Evolutionary conservation across 2,329 filamentous ascomycete genomes (phyloP).

Genomic region (Fusarium guadeloupense): DNA sequence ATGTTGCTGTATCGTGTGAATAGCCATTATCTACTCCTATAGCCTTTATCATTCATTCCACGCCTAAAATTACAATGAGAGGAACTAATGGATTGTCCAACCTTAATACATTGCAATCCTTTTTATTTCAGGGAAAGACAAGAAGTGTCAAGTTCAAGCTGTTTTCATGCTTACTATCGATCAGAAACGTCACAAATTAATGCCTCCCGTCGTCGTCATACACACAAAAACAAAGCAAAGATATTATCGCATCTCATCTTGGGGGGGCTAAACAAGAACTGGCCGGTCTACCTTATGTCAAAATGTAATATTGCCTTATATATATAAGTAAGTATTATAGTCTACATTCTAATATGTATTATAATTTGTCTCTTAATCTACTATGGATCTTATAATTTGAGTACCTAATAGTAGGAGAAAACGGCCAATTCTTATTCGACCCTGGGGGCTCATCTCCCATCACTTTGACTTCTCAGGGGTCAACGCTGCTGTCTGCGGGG

Average conservation of each 20-base stretch:
- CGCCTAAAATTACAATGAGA: slow-evolving; percentile 7
- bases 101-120: not conserved
- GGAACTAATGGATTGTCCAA: not conserved
- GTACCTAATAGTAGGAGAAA: no score
- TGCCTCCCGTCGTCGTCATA: slow-evolving; percentile 4
- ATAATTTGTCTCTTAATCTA: no score
- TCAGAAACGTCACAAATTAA: slow-evolving; percentile 6
- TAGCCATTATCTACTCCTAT: not conserved
- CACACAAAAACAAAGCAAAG: slow-evolving; percentile 12
- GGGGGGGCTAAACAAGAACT: no score
- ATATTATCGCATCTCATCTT: slow-evolving; percentile 22
- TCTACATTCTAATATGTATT: no score
- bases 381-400: no score
- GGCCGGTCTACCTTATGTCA: no score
- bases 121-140: not conserved
- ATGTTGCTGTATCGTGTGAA: not conserved
- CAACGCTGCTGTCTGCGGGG: slow-evolving; percentile 38
- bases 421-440: no score
- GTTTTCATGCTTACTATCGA: not conserved
- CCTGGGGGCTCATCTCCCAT: no score
- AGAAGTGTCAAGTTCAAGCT: not conserved
- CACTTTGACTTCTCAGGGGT: slow-evolving; percentile 18
- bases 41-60: slow-evolving; percentile 25
- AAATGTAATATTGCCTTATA: no score
- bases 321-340: no score